Evolutionary conservation across 176 grass and related monocot genomes (phyloP), one percentile per base, ranked within the genome.

Genomic region (Olyra latifolia): DNA sequence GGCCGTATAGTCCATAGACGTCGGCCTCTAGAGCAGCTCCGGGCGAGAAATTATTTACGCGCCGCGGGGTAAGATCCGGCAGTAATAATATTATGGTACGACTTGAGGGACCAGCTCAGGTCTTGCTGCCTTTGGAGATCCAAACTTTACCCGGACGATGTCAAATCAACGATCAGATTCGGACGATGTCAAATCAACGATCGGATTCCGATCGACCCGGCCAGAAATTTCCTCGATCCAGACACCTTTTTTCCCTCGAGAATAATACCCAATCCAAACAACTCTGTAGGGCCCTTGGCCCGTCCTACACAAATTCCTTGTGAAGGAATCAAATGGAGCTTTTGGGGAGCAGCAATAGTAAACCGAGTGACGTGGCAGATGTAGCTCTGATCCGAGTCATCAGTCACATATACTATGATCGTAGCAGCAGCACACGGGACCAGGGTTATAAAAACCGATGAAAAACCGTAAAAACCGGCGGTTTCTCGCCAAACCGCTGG

Each of bases 121-220:
- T 43, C 70, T 75, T 42, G 44, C 57, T 42, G 44, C 57, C 47
- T 80, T 74, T 46, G 47, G 17, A 72, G 62, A 64, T 64, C 56
- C 2, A 49, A n/a, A 17, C 17, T 24, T 38, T 35, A 4, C 32
- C 1, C 28, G 5, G 17, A 20, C 2, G 25, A 74, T n/a, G 7
- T 47, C 48, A 46, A 66, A 80, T 47, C 27, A 35, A 22, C 19
- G 10, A 44, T 68, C 65, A 13, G n/a, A n/a, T n/a, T n/a, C 32
- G 32, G 2, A 35, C 32, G 32, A 35, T 35, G 23, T 60, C 40
- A 1, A 27, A 10, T 3, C 14, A 8, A 43, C 24, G 44, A 74
- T 43, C 13, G 14, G 22, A 55, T 70, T 43, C 13, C 20, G 22
- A 55, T 70, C 14, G 13, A 41, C 40, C 42, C 23, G n/a, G 7